Evolutionary conservation across 495 filamentous ascomycete genomes (phyloP).

Genomic region (Xeromyces bisporus): DNA sequence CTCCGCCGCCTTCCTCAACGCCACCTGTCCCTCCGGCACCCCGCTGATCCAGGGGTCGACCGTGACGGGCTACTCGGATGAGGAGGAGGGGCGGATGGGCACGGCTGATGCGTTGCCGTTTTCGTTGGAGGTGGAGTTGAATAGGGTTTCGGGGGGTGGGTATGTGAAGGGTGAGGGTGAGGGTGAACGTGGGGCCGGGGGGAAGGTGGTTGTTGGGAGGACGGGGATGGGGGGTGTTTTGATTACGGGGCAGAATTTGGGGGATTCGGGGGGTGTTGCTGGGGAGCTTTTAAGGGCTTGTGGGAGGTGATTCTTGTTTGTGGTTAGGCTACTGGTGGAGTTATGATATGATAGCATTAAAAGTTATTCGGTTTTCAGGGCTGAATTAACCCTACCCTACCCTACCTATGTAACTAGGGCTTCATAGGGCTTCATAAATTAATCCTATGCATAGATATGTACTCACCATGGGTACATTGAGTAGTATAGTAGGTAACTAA

Average conservation of each 20-base stretch:
- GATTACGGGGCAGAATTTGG: constrained; percentile 52
- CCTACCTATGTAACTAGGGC: too few species aligned
- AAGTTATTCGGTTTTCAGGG: too few species aligned
- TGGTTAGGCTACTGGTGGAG: too few species aligned
- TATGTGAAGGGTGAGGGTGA: constrained; percentile 32
- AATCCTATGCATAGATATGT: too few species aligned
- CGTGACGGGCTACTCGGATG: constrained; percentile 43
- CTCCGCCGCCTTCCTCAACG: constrained; percentile 35
- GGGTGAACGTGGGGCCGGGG: constrained; percentile 30
- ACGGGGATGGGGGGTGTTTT: constrained; percentile 23
- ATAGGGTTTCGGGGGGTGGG: constrained; percentile 22
- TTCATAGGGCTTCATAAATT: too few species aligned
- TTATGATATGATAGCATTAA: too few species aligned
- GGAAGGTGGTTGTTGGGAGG: constrained; percentile 34
- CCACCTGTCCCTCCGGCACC: constrained; percentile 26
- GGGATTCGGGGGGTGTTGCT: constrained; percentile 37
- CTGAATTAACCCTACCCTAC: too few species aligned
- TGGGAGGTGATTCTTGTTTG: too few species aligned
- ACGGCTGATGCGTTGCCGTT: constrained; percentile 35
- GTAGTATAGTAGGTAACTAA: too few species aligned
- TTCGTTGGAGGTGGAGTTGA: constrained; percentile 34
- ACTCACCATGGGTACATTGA: too few species aligned
- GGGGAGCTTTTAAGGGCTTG: constrained; percentile 24
- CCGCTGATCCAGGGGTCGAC: constrained; percentile 27
- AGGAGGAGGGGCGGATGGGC: constrained; percentile 34